Evolutionary conservation across 441 rosid genomes (phyloP).

Genomic region (Eruca vesicaria): DNA sequence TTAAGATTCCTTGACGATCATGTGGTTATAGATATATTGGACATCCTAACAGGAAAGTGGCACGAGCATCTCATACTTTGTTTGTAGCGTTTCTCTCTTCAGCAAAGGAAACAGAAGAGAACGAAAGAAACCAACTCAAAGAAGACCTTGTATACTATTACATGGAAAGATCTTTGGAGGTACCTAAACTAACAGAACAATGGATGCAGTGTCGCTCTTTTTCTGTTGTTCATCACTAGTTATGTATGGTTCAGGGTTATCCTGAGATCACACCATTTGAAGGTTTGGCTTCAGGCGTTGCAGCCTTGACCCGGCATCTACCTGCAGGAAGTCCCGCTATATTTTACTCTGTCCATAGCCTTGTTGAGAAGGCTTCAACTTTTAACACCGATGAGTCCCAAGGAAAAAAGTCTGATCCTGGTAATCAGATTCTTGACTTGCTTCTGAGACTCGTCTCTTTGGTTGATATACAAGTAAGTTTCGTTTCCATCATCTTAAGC

Average conservation of each 20-base stretch:
- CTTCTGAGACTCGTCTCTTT: conserved; percentile 72
- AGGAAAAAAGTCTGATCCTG: conserved; percentile 69
- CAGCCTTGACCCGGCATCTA: conserved; percentile 74
- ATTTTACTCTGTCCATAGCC: conserved; percentile 71
- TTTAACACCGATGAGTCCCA: conserved; percentile 50
- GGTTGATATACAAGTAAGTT: conserved; percentile 83
- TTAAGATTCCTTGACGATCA: conserved; percentile 42
- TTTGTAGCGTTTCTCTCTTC: conserved; percentile 76
- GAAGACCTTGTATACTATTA: conserved; percentile 86
- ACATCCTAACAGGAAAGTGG: conserved; percentile 81
- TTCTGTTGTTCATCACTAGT: not conserved
- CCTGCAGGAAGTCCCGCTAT: conserved; percentile 93
- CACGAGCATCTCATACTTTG: conserved; percentile 81
- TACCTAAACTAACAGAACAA: conserved; percentile 34
- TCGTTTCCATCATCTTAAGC: conserved; percentile 1
- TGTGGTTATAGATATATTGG: conserved; percentile 65
- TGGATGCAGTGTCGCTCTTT: not conserved
- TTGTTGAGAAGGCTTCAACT: conserved; percentile 61
- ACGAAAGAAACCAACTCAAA: conserved; percentile 56
- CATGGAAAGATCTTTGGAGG: conserved; percentile 81
- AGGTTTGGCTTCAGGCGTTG: conserved; percentile 95
- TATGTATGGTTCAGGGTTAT: conserved; percentile 52
- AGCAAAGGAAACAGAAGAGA: conserved; percentile 51
- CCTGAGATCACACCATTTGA: conserved; percentile 87
- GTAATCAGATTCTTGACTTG: conserved; percentile 67